Evolutionary conservation across 1,139 yeast genomes (phyloP).

Genomic region (Candida sp.): DNA sequence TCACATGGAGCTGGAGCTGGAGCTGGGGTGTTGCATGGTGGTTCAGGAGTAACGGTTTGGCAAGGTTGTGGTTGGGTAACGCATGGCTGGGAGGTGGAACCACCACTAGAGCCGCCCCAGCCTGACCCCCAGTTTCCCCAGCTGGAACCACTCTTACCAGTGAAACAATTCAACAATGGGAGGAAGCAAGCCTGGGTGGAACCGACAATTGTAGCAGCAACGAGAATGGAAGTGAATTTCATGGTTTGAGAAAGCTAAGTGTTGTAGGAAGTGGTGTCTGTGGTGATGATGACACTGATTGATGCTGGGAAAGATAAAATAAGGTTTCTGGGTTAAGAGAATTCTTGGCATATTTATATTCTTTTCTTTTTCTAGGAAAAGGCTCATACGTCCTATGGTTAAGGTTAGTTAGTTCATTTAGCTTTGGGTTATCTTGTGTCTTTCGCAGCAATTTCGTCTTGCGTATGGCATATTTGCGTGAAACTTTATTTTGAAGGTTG

Average conservation of each 20-base stretch:
- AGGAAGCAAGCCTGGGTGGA: slow-evolving; percentile 1
- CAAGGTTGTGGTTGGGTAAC: not conserved
- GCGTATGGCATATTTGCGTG: not conserved
- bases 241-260: not conserved
- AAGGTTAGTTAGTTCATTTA: too few relatives aligned
- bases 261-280: not conserved
- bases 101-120: not conserved
- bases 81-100: not conserved
- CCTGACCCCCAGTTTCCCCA: not conserved
- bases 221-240: slow-evolving; percentile 2
- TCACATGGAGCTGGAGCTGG: slow-evolving; percentile 1
- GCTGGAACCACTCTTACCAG: not conserved
- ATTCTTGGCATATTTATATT: not conserved
- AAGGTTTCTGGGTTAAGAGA: not conserved
- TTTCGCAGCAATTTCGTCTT: not conserved
- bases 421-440: too few relatives aligned
- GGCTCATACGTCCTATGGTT: too few relatives aligned
- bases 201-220: not conserved
- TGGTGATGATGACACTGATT: not conserved
- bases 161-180: not conserved
- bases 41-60: not conserved
- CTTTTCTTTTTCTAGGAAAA: not conserved
- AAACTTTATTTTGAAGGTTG: not conserved
- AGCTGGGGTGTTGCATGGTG: not conserved
- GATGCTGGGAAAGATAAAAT: not conserved